Evolutionary conservation across 768 basidiomycete genomes (phyloP), one percentile per base, ranked within the genome.

Genomic region (Scleroderma citrinum): DNA sequence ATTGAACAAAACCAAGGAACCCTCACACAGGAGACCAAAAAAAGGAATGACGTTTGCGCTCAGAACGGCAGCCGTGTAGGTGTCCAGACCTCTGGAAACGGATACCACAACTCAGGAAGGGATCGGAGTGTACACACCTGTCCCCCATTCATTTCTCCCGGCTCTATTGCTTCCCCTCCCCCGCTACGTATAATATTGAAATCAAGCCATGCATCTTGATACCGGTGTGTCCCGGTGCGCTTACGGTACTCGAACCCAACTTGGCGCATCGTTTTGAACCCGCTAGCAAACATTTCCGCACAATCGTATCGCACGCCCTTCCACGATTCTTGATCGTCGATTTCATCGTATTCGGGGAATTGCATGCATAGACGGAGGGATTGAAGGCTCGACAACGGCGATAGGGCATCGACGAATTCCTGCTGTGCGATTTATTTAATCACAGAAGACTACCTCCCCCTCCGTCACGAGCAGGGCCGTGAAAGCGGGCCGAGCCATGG

Each of bases 231-330:
- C 29, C 66, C 66, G 7, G 68, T 63, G 13, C 66, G 62, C 56
- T 63, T 69, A 46, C 66, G 64, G 53, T 68, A 69, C 51, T 68
- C 66, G 48, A 68, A 66, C 47, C 66, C 66, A 42, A 68, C 56
- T 55, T 59, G 62, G 42, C 50, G 47, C 48, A 68, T 64, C 42
- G 63, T 59, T 48, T 68, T 69, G 50, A 68, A 41, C 10, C 54
- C 57, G 50, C 41, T 56, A 54, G 64, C 66, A 51, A 68, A 64
- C 47, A 63, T 40, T 35, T 48, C 32, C 26, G 66, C 66, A 39
- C 52, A 63, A 1, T 68, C 64, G 26, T 54, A 50, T 23, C 66
- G 60, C 34, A 56, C 44, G 24, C 54, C 58, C 26, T 60, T 60
- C 68, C 68, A 69, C 0, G 64, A 66, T 48, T 64, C 64, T 43